Evolutionary conservation across 176 grass and related monocot species (phyloP), one percentile per base, ranked within the genome.

Genomic region (Luzula sylvatica): DNA sequence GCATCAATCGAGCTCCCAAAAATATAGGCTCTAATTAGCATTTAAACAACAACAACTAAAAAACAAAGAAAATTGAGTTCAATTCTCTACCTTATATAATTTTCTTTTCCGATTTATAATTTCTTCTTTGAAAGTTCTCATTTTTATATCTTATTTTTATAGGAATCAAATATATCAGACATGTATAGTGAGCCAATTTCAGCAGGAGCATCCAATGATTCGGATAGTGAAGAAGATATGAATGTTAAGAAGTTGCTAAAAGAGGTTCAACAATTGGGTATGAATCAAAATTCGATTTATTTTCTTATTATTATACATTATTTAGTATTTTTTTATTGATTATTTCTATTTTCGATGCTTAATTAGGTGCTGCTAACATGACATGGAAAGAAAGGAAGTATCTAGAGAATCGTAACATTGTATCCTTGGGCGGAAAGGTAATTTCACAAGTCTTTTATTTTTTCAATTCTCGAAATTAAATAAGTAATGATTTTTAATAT

Each of bases 401-500:
- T 58, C 28, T 89, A 29, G 68, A 96, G 71, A 98, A 98, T 64
- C 70, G 26, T 15, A 82, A 85, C 76, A 74, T 98, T 14, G 81
- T 90, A 8, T 44, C 73, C 60, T 72, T 98, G 68, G 81, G 85
- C 25, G 85, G 92, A 61, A 98, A 96, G 77, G 89, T 78, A 70
- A 69, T 9, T 19, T 3, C 61, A 55, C 46, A 63, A 19, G 26
- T 65, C 6, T 42, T 38, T 38, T 20, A 27, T 26, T n/a, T 26
- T 44, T 15, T 43, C 35, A 39, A 25, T 52, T 47, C 6, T 7
- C 26, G 23, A 35, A 35, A 1, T 41, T 40, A 22, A 7, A 18
- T 48, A 20, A 7, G 13, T 48, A 20, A 1, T 66, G 25, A 19
- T 56, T 15, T 50, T 45, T 55, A 77, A 60, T 14, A 20, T 58